Conservation (phyloP, 148 eudicot species). For the Mesembryanthemum crystallinum region DNA sequence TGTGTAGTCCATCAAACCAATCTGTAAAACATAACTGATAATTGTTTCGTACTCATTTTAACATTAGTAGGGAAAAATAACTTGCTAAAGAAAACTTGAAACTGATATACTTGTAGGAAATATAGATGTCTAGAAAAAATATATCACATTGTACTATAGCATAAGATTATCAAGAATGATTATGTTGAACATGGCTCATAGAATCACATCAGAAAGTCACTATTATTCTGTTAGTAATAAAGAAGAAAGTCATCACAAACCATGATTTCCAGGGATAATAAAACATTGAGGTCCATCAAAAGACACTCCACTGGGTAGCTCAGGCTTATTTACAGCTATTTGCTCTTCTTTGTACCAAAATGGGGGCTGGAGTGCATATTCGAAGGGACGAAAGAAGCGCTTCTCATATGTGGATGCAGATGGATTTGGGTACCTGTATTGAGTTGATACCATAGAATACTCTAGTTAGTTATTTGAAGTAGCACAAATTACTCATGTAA, state of each 20-base stretch:
- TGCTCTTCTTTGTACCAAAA: constrained; percentile 82
- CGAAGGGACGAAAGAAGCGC: constrained; percentile 91
- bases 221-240: not conserved
- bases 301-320: constrained; percentile 72
- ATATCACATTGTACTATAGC: not conserved
- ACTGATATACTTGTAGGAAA: not conserved
- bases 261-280: constrained; percentile 97
- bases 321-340: constrained; percentile 90
- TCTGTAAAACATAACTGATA: constrained; percentile 35
- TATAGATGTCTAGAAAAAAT: not conserved
- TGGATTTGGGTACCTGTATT: constrained; percentile 89
- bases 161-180: not conserved
- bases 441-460: constrained; percentile 4
- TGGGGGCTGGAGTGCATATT: constrained; percentile 93
- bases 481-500: not conserved
- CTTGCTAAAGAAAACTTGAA: too few species aligned
- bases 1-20: constrained; percentile 98
- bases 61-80: not conserved
- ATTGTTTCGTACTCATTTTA: not conserved
- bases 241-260: constrained; percentile 29
- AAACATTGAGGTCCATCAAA: constrained; percentile 97
- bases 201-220: not conserved
- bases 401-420: constrained; percentile 75
- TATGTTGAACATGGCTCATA: not conserved
- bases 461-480: not conserved